A percentile compares a stretch with the other conserved stretches of the same genome.
Evolutionary conservation across 768 basidiomycete species (phyloP).

Genomic region (Agaricus subrufescens): DNA sequence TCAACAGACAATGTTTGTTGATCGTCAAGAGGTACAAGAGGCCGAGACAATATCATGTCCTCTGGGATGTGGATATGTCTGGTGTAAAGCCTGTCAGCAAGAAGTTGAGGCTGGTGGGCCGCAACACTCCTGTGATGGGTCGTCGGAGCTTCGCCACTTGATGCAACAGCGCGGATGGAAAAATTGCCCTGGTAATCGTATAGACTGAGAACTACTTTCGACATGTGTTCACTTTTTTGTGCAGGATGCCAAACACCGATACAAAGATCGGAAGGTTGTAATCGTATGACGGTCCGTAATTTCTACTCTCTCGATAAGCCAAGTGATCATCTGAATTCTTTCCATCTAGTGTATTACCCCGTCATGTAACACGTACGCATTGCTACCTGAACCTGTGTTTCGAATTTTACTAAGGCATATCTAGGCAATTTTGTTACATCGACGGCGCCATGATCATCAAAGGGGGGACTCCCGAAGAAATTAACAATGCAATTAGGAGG

Average conservation of each 20-base stretch:
- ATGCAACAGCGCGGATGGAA: constrained; percentile 23
- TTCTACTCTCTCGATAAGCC: neutral
- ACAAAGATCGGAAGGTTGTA: constrained; percentile 47
- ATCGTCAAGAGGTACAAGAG: constrained; percentile 18
- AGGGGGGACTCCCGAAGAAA: constrained; percentile 5
- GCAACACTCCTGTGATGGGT: constrained; percentile 20
- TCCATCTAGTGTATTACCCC: constrained; percentile 44
- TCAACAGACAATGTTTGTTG: constrained; percentile 17
- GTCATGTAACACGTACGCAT: constrained; percentile 46
- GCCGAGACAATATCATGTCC: constrained; percentile 18
- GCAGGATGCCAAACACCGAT: constrained; percentile 45
- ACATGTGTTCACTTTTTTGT: neutral
- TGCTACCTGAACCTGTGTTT: neutral
- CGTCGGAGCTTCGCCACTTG: constrained; percentile 18
- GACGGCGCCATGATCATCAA: constrained; percentile 44
- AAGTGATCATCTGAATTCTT: neutral
- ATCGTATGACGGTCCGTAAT: constrained; percentile 51
- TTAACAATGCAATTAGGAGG: neutral
- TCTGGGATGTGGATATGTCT: constrained; percentile 16
- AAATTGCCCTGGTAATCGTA: constrained; percentile 44
- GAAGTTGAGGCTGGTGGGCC: constrained; percentile 10
- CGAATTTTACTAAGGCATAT: neutral
- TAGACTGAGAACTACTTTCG: constrained; percentile 4
- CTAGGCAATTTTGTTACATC: constrained; percentile 49
- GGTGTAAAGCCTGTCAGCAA: constrained; percentile 21